phyloP scores from a whole-genome alignment of 2,329 filamentous ascomycete genomes.

The Monosporascus sp. region DNA sequence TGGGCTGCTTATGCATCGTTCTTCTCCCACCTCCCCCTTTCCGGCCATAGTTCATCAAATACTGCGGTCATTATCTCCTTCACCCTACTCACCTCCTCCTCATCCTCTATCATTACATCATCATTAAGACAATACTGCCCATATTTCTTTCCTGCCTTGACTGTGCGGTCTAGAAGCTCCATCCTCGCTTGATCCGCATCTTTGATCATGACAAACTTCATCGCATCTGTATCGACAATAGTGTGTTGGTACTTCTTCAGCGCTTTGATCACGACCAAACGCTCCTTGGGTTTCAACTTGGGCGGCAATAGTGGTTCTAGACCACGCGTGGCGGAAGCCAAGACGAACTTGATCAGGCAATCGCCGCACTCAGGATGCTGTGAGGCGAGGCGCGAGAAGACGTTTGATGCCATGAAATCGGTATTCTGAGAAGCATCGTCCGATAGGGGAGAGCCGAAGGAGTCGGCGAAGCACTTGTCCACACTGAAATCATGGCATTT shows the following conservation, averaged over 20 bases:
- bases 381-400: slow-evolving; percentile 33
- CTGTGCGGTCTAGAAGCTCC: slow-evolving; percentile 30
- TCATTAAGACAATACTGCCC: slow-evolving; percentile 39
- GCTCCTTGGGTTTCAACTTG: slow-evolving; percentile 24
- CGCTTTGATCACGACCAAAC: slow-evolving; percentile 31
- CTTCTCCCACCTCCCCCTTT: no score
- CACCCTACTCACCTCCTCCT: slow-evolving; percentile 28
- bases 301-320: slow-evolving; percentile 33
- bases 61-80: slow-evolving; percentile 29
- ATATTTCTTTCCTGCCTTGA: slow-evolving; percentile 27
- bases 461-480: slow-evolving; percentile 37
- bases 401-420: slow-evolving; percentile 32
- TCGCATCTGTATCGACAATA: slow-evolving; percentile 34
- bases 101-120: slow-evolving; percentile 35
- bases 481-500: slow-evolving; percentile 36
- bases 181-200: slow-evolving; percentile 37
- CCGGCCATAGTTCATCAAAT: slow-evolving; percentile 25
- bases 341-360: slow-evolving; percentile 35
- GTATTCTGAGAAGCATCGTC: slow-evolving; percentile 29
- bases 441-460: slow-evolving; percentile 31
- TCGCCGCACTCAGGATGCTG: slow-evolving; percentile 36
- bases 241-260: slow-evolving; percentile 37
- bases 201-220: slow-evolving; percentile 37
- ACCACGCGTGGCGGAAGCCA: slow-evolving; percentile 30
- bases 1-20: no score